These are phyloP conservation scores for Gautieria morchelliformis DNA, from an alignment of 768 basidiomycete species.

Conservation along the genomic window DNA sequence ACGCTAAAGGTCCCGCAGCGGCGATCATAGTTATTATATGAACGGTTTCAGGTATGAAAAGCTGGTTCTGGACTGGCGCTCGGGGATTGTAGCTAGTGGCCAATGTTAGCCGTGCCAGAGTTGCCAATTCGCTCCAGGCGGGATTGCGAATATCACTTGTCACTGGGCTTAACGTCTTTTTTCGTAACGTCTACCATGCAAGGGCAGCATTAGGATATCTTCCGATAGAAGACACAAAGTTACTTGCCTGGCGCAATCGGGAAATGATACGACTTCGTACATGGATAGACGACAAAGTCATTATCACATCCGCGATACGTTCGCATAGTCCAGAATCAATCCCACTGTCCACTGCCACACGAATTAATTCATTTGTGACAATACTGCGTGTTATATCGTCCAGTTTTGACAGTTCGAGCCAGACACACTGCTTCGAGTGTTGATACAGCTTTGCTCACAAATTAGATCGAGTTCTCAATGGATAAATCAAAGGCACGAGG, in stretches of 20 bases:
- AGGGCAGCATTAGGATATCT: background rate
- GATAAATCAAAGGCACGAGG: background rate
- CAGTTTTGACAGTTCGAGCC: constrained; percentile 64
- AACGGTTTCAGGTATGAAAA: constrained; percentile 74
- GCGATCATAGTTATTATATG: constrained; percentile 72
- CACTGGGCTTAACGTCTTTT: background rate
- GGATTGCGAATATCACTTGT: background rate
- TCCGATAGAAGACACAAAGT: background rate
- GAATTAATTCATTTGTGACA: constrained; percentile 69
- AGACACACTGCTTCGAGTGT: constrained; percentile 63
- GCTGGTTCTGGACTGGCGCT: constrained; percentile 53
- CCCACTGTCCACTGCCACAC: constrained; percentile 76
- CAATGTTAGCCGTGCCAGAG: constrained; percentile 24
- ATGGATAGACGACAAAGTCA: constrained; percentile 50
- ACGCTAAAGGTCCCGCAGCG: constrained; percentile 52
- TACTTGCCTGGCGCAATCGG: background rate
- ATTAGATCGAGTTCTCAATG: no score
- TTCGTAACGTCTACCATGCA: background rate
- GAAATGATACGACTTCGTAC: background rate
- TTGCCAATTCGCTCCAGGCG: background rate
- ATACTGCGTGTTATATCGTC: constrained; percentile 46
- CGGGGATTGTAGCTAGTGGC: constrained; percentile 62
- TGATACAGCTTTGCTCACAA: constrained; percentile 40
- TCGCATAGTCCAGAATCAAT: constrained; percentile 68
- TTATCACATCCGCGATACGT: constrained; percentile 62